A percentile compares a stretch with the other conserved stretches of the same genome.
Conservation (phyloP, 257 asterid genomes). For the Rubia yunnanensis region DNA sequence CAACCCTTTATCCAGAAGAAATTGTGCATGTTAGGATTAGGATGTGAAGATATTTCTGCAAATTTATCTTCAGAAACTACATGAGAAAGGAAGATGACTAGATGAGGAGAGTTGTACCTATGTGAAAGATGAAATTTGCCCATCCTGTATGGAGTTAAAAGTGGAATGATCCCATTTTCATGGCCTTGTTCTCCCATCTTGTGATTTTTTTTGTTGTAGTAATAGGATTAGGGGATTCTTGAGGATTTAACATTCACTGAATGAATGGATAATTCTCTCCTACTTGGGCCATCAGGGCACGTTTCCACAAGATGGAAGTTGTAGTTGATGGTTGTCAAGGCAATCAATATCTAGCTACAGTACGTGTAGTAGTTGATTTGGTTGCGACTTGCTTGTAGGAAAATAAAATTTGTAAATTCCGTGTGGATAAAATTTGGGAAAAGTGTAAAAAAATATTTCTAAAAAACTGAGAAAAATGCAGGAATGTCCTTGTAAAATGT, state of each 20-base stretch:
- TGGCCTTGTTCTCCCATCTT: constrained; percentile 6
- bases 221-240: neutral
- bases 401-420: too few species aligned
- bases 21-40: neutral
- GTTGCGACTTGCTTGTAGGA: neutral
- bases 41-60: neutral
- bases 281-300: too few species aligned
- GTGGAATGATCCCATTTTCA: neutral
- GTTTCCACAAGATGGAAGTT: too few species aligned
- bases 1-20: constrained; percentile 16
- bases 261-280: neutral
- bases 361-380: neutral
- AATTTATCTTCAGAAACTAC: too few species aligned
- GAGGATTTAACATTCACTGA: too few species aligned
- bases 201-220: neutral
- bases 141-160: constrained; percentile 10
- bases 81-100: neutral
- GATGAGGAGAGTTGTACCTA: too few species aligned
- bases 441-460: too few species aligned
- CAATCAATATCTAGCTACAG: neutral
- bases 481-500: too few species aligned
- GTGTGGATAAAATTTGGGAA: too few species aligned
- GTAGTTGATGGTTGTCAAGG: neutral
- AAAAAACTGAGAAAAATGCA: too few species aligned
- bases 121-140: constrained; percentile 9